Evolutionary conservation across 495 filamentous ascomycete genomes (phyloP).

Genomic region (Tetracladium setigerum): DNA sequence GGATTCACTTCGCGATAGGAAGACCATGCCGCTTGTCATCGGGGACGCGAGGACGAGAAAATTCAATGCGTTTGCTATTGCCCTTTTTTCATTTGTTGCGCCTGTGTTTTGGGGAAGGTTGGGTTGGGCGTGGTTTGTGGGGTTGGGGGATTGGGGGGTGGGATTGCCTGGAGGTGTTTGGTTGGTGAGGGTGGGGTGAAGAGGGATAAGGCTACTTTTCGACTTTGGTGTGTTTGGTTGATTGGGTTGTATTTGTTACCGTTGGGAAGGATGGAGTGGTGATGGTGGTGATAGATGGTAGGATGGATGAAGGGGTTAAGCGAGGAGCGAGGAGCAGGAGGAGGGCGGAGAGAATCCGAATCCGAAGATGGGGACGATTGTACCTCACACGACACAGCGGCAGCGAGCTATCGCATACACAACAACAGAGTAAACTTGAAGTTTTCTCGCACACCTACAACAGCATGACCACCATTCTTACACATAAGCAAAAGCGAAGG

Average conservation of each 20-base stretch:
- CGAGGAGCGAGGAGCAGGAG: too few relatives aligned
- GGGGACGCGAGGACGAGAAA: constrained; percentile 35
- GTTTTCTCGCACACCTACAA: too few relatives aligned
- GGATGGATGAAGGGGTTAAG: too few relatives aligned
- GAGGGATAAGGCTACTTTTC: background rate
- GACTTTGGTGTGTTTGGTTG: constrained; percentile 9
- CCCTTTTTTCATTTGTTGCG: constrained; percentile 35
- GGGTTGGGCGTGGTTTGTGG: constrained; percentile 4
- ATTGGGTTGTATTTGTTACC: background rate
- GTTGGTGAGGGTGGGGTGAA: background rate
- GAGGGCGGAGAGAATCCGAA: too few relatives aligned
- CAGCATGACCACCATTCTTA: too few relatives aligned
- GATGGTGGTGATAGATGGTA: too few relatives aligned
- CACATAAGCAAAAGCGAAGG: too few relatives aligned
- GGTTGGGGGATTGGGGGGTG: background rate
- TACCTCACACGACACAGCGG: too few relatives aligned
- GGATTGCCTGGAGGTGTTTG: background rate
- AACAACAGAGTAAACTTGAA: too few relatives aligned
- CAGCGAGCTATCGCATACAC: too few relatives aligned
- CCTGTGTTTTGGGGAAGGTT: constrained; percentile 30
- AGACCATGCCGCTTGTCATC: constrained; percentile 33
- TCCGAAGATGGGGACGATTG: too few relatives aligned
- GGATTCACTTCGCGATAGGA: constrained; percentile 32
- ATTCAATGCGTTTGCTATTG: constrained; percentile 28
- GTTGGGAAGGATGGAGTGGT: too few relatives aligned